Evolutionary conservation across 768 basidiomycete species (phyloP).

Genomic region (Boletus pseudopeckii): DNA sequence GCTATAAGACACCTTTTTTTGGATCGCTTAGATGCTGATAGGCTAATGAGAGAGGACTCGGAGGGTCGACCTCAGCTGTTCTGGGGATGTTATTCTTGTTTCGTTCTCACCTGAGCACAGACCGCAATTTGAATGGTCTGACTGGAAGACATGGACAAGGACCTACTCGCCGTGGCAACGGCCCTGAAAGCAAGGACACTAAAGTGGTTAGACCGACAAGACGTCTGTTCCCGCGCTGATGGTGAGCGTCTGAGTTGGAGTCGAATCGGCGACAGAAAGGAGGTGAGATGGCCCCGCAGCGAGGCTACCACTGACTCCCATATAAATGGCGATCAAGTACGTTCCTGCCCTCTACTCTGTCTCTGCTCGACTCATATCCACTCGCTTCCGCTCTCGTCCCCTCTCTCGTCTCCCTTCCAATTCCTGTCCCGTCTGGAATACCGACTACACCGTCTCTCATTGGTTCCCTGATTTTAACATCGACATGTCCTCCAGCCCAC

Average conservation of each 20-base stretch:
- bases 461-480: background rate
- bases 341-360: background rate
- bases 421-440: background rate
- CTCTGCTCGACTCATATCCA: background rate
- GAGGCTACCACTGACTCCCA: background rate
- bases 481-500: constrained; percentile 6
- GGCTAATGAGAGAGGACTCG: too few relatives aligned
- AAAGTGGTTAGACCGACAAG: too few relatives aligned
- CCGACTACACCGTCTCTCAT: constrained; percentile 6
- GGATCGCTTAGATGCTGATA: background rate
- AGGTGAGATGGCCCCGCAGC: background rate
- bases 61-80: too few relatives aligned
- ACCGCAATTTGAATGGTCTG: too few relatives aligned
- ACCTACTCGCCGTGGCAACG: too few relatives aligned
- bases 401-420: too few relatives aligned
- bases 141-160: too few relatives aligned
- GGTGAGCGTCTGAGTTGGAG: background rate
- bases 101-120: background rate
- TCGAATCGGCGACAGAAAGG: constrained; percentile 3
- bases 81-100: background rate
- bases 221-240: background rate
- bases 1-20: too few relatives aligned
- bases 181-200: too few relatives aligned
- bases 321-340: background rate
- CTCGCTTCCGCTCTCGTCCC: background rate